Percentiles rank a stretch among this genome's conserved stretches.
Conservation (phyloP, 495 filamentous ascomycete species). For the Penicillium taxi region DNA sequence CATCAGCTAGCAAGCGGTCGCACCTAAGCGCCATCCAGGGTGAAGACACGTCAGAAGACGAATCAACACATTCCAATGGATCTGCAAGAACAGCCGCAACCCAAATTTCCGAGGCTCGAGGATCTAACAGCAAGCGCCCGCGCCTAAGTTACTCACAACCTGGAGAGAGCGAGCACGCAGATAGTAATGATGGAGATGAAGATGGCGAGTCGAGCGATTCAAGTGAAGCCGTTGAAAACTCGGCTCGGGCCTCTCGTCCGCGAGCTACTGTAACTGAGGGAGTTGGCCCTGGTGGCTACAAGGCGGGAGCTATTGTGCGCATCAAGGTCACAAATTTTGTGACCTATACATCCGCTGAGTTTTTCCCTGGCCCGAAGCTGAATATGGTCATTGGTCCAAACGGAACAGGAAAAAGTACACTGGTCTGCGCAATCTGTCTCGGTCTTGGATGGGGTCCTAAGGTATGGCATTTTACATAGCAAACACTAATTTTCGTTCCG, state of each 20-base stretch:
- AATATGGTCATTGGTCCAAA: slow-evolving; percentile 99
- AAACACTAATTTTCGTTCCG: neutral
- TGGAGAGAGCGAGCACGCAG: slow-evolving; percentile 6
- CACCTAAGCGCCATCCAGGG: too few species aligned
- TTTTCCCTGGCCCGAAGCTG: slow-evolving; percentile 80
- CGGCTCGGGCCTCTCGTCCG: neutral
- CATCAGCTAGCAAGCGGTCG: too few species aligned
- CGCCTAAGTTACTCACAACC: slow-evolving; percentile 18
- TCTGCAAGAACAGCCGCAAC: too few species aligned
- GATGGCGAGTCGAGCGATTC: slow-evolving; percentile 8
- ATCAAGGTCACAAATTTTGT: slow-evolving; percentile 89
- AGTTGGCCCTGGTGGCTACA: slow-evolving; percentile 32
- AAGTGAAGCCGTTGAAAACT: neutral
- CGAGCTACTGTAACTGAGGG: slow-evolving; percentile 5
- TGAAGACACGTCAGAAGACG: too few species aligned
- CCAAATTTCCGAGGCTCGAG: too few species aligned
- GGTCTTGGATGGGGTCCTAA: slow-evolving; percentile 76
- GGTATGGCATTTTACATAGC: slow-evolving; percentile 27
- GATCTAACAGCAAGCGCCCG: slow-evolving; percentile 28
- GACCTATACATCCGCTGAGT: slow-evolving; percentile 85
- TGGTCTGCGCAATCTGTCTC: slow-evolving; percentile 95
- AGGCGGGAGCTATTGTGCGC: slow-evolving; percentile 83
- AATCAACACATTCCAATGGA: too few species aligned
- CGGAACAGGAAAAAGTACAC: slow-evolving; percentile 93
- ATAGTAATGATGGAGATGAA: slow-evolving; percentile 1